Conservation (phyloP, 306 rosid species). For the Adenanthera pavonina region DNA sequence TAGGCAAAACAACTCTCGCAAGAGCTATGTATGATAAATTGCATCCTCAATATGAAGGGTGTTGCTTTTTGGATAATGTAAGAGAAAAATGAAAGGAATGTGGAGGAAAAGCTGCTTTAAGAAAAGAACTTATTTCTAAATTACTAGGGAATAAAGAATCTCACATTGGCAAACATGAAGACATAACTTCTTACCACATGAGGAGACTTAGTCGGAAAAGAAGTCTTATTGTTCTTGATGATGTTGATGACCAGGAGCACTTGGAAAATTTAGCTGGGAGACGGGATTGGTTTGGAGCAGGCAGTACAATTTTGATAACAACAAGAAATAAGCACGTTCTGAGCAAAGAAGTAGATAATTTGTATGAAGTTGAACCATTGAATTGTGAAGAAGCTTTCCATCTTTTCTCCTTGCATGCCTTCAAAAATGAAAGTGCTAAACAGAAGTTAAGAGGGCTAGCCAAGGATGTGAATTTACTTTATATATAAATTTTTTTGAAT, state of each 20-base stretch:
- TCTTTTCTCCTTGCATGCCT: background rate
- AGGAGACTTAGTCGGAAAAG: background rate
- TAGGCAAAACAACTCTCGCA: background rate
- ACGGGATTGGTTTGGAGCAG: background rate
- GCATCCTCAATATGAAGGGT: background rate
- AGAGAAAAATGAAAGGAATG: background rate
- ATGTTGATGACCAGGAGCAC: background rate
- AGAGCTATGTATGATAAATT: background rate
- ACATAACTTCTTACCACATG: background rate
- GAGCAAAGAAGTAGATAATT: background rate
- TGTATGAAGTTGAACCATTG: background rate
- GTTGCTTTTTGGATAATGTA: background rate
- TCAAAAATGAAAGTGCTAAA: background rate
- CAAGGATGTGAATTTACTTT: rapidly evolving
- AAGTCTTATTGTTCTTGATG: background rate
- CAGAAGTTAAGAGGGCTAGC: background rate
- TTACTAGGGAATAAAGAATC: background rate
- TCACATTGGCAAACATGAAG: background rate
- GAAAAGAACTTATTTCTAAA: background rate
- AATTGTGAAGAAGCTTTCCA: background rate
- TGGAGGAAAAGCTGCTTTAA: background rate
- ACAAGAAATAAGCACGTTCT: background rate
- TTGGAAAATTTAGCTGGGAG: background rate
- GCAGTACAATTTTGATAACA: background rate
- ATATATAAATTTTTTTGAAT: too few relatives aligned